Evolutionary conservation across 352 stramenopile species (phyloP).

Genomic region (Globisporangium parvum): DNA sequence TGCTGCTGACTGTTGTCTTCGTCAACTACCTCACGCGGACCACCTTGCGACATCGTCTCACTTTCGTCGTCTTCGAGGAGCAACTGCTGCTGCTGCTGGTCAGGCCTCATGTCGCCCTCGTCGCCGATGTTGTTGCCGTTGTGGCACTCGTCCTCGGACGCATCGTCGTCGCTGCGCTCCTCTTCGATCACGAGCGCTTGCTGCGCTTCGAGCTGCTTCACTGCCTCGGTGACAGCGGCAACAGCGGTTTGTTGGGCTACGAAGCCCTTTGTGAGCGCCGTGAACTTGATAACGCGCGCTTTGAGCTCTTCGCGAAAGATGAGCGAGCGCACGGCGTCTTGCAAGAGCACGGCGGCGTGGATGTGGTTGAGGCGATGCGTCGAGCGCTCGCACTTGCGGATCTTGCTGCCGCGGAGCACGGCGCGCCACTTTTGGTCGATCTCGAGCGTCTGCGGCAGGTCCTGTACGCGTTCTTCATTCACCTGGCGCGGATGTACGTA

Average conservation of each 20-base stretch:
- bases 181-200: slow-evolving; percentile 3
- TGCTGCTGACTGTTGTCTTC: too few species aligned
- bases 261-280: slow-evolving; percentile 18
- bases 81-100: background rate
- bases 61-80: background rate
- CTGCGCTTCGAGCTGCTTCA: slow-evolving; percentile 2
- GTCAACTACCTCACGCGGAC: too few species aligned
- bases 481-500: slow-evolving; percentile 23
- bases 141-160: background rate
- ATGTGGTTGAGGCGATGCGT: slow-evolving; percentile 48
- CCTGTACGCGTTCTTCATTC: slow-evolving; percentile 32
- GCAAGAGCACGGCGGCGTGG: slow-evolving; percentile 44
- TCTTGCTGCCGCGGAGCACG: slow-evolving; percentile 43
- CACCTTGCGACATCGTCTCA: too few species aligned
- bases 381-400: slow-evolving; percentile 39
- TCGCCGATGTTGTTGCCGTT: background rate
- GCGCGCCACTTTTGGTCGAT: slow-evolving; percentile 49
- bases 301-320: slow-evolving; percentile 63
- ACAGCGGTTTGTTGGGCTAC: slow-evolving; percentile 9
- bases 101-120: background rate
- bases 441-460: slow-evolving; percentile 41
- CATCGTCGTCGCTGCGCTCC: slow-evolving; percentile 3
- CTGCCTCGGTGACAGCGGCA: background rate
- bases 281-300: slow-evolving; percentile 46
- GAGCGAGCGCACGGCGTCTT: slow-evolving; percentile 41